These are phyloP conservation scores for Vachellia pachyceras DNA, from an alignment of 306 rosid species.

Conservation along the genomic window DNA sequence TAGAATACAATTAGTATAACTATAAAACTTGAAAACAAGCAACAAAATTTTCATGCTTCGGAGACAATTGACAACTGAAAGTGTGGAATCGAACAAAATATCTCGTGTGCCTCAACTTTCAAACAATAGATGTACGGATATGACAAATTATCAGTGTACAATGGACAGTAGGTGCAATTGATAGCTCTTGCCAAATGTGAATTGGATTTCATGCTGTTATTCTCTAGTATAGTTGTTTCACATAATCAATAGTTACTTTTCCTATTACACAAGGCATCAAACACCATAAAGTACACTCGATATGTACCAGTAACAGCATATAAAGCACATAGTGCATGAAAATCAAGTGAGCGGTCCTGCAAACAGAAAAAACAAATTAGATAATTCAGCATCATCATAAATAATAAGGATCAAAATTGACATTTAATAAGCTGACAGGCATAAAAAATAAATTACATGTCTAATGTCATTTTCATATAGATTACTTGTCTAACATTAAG, in stretches of 20 bases:
- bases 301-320: conserved; percentile 87
- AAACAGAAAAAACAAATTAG: conserved; percentile 29
- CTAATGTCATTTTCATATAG: no score
- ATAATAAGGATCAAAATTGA: no score
- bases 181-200: neutral
- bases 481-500: no score
- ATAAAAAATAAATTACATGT: no score
- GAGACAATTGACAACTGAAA: neutral
- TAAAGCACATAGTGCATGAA: conserved; percentile 69
- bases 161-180: neutral
- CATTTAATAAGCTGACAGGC: no score
- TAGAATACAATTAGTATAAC: conserved; percentile 19
- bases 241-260: conserved; percentile 4
- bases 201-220: neutral
- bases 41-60: conserved; percentile 17
- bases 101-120: no score
- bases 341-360: conserved; percentile 93
- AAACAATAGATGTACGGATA: neutral
- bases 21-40: neutral
- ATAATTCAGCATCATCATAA: conserved; percentile 55
- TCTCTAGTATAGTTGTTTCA: conserved; percentile 8
- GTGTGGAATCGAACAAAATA: no score
- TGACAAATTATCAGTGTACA: conserved; percentile 10
- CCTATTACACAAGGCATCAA: no score
- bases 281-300: no score